phyloP scores from a whole-genome alignment of 129 eudicot species.

The Artemisia annua region DNA sequence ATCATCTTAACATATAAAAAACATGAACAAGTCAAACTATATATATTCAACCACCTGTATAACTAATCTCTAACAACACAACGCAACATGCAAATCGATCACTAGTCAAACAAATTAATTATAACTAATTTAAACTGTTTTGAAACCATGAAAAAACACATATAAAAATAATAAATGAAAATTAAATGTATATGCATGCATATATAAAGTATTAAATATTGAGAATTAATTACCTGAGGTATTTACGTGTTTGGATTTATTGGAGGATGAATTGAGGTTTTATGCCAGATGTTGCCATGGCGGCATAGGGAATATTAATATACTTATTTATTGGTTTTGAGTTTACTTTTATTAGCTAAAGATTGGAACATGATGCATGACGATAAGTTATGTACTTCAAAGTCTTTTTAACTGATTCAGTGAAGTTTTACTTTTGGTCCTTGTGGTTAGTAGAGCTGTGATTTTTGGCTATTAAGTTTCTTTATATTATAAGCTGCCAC shows the following conservation, averaged over 20 bases:
- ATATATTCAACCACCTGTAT: too few species aligned
- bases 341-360: neutral
- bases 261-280: neutral
- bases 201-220: neutral
- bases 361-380: neutral
- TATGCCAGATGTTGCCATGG: slow-evolving; percentile 4
- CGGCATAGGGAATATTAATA: neutral
- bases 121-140: too few species aligned
- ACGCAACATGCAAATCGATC: too few species aligned
- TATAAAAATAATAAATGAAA: neutral
- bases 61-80: too few species aligned
- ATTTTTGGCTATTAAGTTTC: neutral
- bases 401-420: neutral
- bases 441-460: neutral
- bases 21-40: too few species aligned
- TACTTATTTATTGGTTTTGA: neutral
- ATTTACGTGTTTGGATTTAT: neutral
- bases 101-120: too few species aligned
- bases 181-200: neutral
- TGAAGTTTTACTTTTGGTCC: neutral
- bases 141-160: neutral
- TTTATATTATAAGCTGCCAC: neutral
- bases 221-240: slow-evolving; percentile 6
- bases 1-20: too few species aligned
- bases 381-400: neutral